Evolutionary conservation across 1,284 basidiomycete species (phyloP).

Genomic region (Puccinia sorghi): DNA sequence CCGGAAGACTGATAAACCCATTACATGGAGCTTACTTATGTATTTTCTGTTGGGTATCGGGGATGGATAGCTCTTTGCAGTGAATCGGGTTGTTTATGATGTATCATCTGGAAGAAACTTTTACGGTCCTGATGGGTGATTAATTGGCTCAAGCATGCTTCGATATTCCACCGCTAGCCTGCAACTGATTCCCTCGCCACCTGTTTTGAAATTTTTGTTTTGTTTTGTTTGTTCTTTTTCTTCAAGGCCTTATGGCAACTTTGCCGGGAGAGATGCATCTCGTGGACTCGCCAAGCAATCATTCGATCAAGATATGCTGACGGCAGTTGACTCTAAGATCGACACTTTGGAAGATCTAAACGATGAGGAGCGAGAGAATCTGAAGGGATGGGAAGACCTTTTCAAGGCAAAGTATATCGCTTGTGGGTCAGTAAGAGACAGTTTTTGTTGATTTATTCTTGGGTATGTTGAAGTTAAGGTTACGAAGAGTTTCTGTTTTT

Average conservation of each 20-base stretch:
- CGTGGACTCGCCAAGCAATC: slow-evolving; percentile 56
- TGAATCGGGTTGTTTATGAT: slow-evolving; percentile 45
- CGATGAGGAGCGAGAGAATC: slow-evolving; percentile 53
- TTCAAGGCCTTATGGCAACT: slow-evolving; percentile 47
- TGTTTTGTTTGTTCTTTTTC: not conserved
- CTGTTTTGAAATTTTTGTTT: not conserved
- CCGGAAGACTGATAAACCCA: no score
- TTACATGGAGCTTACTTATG: not conserved
- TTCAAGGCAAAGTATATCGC: slow-evolving; percentile 43
- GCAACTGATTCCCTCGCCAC: no score
- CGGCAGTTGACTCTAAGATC: slow-evolving; percentile 54
- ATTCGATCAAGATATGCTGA: slow-evolving; percentile 56
- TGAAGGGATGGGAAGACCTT: slow-evolving; percentile 54
- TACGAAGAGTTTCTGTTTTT: no score
- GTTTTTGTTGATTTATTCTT: not conserved
- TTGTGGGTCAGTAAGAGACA: slow-evolving; percentile 29
- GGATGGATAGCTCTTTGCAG: slow-evolving; percentile 26
- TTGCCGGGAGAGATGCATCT: slow-evolving; percentile 57
- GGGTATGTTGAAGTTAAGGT: not conserved
- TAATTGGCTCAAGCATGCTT: slow-evolving; percentile 45
- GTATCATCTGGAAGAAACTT: slow-evolving; percentile 37
- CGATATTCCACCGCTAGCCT: not conserved
- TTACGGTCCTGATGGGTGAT: slow-evolving; percentile 48
- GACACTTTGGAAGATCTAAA: slow-evolving; percentile 54
- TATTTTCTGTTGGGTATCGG: not conserved